Percentiles rank a stretch among this genome's conserved stretches.
Conservation (phyloP, 2,329 filamentous ascomycete genomes). For the Trichoderma polysporum region DNA sequence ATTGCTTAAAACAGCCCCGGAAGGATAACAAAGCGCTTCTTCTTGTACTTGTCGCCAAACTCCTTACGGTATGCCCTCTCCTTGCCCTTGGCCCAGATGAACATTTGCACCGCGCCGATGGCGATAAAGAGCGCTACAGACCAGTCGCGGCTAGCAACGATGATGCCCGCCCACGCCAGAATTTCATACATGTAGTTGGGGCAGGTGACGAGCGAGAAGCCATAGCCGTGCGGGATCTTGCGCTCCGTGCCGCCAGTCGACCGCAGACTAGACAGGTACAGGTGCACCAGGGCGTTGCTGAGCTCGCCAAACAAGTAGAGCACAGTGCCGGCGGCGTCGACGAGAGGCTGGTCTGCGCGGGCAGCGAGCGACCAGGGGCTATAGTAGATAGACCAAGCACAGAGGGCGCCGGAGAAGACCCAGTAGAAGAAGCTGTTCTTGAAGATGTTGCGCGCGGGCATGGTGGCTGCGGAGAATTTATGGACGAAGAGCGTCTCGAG, state of each 20-base stretch:
- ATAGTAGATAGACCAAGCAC: conserved; percentile 79
- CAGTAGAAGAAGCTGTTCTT: conserved; percentile 97
- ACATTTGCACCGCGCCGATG: conserved; percentile 77
- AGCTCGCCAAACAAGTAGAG: conserved; percentile 77
- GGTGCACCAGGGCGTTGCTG: conserved; percentile 76
- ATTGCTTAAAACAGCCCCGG: conserved; percentile 68
- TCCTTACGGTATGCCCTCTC: conserved; percentile 86
- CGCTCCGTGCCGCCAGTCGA: conserved; percentile 78
- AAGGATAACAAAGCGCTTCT: conserved; percentile 82
- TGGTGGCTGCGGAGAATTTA: conserved; percentile 91
- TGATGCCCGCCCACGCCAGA: conserved; percentile 80
- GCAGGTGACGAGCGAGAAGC: conserved; percentile 85
- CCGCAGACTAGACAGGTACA: conserved; percentile 74
- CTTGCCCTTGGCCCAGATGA: conserved; percentile 84
- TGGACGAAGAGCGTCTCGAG: conserved; percentile 92
- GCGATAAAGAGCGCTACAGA: conserved; percentile 73
- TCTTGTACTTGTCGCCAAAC: conserved; percentile 92
- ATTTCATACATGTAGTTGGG: conserved; percentile 97
- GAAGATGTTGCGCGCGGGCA: conserved; percentile 88
- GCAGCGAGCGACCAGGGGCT: conserved; percentile 69
- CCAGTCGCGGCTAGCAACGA: conserved; percentile 76
- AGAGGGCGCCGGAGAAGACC: conserved; percentile 74
- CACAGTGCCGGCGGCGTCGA: conserved; percentile 67
- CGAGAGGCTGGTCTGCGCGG: conserved; percentile 42
- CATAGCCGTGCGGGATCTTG: conserved; percentile 82